Evolutionary conservation across 2,329 filamentous ascomycete genomes (phyloP).

Genomic region (Ceratocystis variospora): DNA sequence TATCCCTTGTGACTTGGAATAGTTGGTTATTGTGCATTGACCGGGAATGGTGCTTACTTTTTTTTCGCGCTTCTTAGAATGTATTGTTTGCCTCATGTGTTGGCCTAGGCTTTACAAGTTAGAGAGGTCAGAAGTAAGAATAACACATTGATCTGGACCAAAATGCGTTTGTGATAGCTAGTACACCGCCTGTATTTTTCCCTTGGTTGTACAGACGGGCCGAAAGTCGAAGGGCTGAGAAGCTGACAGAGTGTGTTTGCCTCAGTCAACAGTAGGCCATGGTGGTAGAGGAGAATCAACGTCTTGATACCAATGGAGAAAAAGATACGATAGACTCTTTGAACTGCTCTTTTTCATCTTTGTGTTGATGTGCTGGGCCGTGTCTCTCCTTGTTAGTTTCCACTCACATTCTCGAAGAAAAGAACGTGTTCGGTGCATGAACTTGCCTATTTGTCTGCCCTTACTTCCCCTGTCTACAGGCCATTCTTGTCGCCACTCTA

Average conservation of each 20-base stretch:
- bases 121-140: no score
- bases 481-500: not conserved
- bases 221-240: no score
- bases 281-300: no score
- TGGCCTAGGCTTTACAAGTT: no score
- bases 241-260: no score
- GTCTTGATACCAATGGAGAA: not conserved
- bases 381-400: conserved; percentile 2
- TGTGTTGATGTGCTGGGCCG: not conserved
- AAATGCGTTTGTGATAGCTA: no score
- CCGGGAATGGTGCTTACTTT: not conserved
- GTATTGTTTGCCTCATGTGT: no score
- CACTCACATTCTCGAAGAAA: not conserved
- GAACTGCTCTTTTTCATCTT: not conserved
- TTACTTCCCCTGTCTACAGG: not conserved
- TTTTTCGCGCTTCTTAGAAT: no score
- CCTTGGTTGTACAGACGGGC: no score
- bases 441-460: not conserved
- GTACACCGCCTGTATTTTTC: no score
- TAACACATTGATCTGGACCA: no score
- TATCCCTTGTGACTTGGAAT: not conserved
- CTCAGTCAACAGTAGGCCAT: no score
- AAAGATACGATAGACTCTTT: not conserved
- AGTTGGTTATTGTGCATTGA: not conserved
- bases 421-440: not conserved